phyloP scores from a whole-genome alignment of 2,329 filamentous ascomycete genomes.

The Calonectria hongkongensis region DNA sequence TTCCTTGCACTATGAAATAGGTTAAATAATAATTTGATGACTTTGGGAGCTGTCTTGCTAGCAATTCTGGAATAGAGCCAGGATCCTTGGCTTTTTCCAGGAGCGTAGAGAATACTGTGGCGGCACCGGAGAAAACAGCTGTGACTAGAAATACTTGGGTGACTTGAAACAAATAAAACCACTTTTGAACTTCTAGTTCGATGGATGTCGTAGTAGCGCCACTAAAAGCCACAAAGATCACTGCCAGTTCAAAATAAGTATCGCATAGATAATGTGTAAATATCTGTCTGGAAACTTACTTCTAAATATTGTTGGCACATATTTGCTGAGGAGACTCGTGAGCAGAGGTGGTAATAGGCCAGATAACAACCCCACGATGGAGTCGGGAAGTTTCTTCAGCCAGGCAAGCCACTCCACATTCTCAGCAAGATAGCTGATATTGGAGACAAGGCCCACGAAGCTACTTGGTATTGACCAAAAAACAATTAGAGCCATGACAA shows the following conservation, averaged over 20 bases:
- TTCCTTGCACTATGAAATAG: conserved; percentile 13
- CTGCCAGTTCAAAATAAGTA: background rate
- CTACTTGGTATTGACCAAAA: conserved; percentile 11
- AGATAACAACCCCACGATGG: background rate
- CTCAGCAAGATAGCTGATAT: background rate
- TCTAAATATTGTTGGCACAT: conserved; percentile 9
- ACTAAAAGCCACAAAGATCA: background rate
- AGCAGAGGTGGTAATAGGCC: background rate
- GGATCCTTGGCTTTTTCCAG: background rate
- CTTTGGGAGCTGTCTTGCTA: background rate
- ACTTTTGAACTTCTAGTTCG: conserved; percentile 5
- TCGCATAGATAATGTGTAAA: background rate
- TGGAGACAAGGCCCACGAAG: background rate
- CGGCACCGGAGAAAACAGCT: background rate
- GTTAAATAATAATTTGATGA: conserved; percentile 16
- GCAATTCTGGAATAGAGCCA: background rate
- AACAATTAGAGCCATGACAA: background rate
- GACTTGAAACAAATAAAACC: conserved; percentile 10
- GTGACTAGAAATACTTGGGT: conserved; percentile 11
- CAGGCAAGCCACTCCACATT: background rate
- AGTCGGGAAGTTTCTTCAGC: background rate
- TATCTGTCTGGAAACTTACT: background rate
- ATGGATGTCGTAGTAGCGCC: background rate
- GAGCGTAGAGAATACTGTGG: background rate
- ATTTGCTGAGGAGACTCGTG: conserved; percentile 2